A percentile compares a stretch with the other conserved stretches of the same genome.
phyloP scores from a whole-genome alignment of 2,329 filamentous ascomycete species.

The Apiospora marii region DNA sequence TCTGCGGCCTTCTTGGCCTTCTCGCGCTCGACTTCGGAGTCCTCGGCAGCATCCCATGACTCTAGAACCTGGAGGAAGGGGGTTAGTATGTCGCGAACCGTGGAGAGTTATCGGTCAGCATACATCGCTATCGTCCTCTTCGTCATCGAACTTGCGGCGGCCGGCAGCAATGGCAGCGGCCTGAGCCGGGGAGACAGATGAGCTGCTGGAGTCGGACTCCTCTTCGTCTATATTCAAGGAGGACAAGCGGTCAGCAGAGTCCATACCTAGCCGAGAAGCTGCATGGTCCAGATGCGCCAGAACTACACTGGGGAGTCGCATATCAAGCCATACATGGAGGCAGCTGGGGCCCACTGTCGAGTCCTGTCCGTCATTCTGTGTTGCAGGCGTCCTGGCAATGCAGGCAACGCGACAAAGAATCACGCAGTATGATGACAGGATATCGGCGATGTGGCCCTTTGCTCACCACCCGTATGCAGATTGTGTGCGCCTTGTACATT shows the following conservation, averaged over 20 bases:
- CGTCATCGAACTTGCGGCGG: conserved; percentile 28
- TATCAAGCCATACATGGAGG: conserved; percentile 28
- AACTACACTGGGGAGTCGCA: not conserved
- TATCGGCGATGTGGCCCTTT: not conserved
- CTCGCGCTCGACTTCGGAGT: conserved; percentile 95
- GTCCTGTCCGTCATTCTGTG: not conserved
- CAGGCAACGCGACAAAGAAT: conserved; percentile 10
- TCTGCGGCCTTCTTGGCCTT: conserved; percentile 89
- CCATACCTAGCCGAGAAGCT: conserved; percentile 18
- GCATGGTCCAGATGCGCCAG: not conserved
- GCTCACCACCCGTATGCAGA: not conserved
- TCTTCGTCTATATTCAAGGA: conserved; percentile 22
- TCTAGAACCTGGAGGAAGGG: conserved; percentile 75
- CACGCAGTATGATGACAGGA: not conserved
- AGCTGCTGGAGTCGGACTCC: conserved; percentile 28
- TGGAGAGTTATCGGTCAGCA: not conserved
- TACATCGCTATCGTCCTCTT: conserved; percentile 30
- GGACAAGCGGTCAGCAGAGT: conserved; percentile 27
- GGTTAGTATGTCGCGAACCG: conserved; percentile 7
- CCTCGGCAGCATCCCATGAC: conserved; percentile 95
- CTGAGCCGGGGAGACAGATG: conserved; percentile 19
- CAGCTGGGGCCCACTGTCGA: conserved; percentile 3
- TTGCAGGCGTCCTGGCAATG: conserved; percentile 22
- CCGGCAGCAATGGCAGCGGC: conserved; percentile 17
- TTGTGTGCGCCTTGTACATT: not conserved